Conservation (phyloP, 805 yeast species). For the Candida nitratophila region DNA sequence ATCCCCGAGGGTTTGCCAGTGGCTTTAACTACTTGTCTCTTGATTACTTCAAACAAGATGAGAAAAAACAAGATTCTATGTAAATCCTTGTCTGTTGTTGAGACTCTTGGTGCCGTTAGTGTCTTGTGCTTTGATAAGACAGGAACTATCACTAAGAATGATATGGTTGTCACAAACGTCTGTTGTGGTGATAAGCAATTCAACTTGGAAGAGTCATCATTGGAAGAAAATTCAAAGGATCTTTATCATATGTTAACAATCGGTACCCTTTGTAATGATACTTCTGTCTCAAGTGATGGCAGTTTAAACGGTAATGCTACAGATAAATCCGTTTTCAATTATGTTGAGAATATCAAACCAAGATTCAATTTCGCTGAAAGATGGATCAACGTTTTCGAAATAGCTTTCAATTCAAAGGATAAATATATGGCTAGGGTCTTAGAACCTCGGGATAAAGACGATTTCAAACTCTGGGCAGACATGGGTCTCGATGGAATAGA, state of each 20-base stretch:
- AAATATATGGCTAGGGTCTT: slow-evolving; percentile 33
- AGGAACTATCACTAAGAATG: slow-evolving; percentile 61
- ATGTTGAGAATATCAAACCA: slow-evolving; percentile 21
- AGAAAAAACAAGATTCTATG: slow-evolving; percentile 36
- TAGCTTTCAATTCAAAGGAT: slow-evolving; percentile 39
- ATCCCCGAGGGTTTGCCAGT: slow-evolving; percentile 47
- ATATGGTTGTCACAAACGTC: slow-evolving; percentile 33
- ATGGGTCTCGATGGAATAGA: neutral
- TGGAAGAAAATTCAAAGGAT: slow-evolving; percentile 6
- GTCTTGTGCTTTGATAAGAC: slow-evolving; percentile 71
- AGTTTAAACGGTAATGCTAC: slow-evolving; percentile 40
- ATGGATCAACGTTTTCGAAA: slow-evolving; percentile 23
- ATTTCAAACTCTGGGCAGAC: neutral
- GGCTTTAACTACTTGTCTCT: slow-evolving; percentile 43
- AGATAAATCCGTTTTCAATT: slow-evolving; percentile 34
- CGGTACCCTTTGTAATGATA: slow-evolving; percentile 4
- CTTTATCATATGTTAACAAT: slow-evolving; percentile 31
- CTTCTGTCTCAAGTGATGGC: slow-evolving; percentile 10
- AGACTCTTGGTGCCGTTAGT: slow-evolving; percentile 51
- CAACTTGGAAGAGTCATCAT: slow-evolving; percentile 15
- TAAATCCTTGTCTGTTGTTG: slow-evolving; percentile 37
- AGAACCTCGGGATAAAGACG: slow-evolving; percentile 21
- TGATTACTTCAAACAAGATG: slow-evolving; percentile 43
- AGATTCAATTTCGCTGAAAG: slow-evolving; percentile 1
- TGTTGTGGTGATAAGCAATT: slow-evolving; percentile 16